Percentiles rank a stretch among this genome's conserved stretches.
Conservation (phyloP, 306 rosid genomes). For the Lathyrus tuberosus region DNA sequence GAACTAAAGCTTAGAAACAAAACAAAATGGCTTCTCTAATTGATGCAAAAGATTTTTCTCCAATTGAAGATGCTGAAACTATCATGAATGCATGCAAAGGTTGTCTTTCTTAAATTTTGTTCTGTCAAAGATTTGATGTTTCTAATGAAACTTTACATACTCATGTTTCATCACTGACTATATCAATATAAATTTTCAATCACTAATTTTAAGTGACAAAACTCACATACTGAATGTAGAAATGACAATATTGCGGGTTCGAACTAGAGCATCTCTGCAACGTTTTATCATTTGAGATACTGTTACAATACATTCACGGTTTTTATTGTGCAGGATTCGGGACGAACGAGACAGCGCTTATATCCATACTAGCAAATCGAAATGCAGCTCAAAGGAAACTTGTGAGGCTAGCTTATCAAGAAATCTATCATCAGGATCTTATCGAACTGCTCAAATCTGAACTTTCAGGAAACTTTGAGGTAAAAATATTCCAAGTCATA, state of each 20-base stretch:
- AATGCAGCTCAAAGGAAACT: constrained; percentile 55
- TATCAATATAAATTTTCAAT: neutral
- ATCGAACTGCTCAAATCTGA: constrained; percentile 57
- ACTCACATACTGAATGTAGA: neutral
- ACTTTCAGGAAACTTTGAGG: constrained; percentile 60
- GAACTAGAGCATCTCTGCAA: neutral
- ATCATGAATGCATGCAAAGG: constrained; percentile 63
- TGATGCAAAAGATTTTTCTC: constrained; percentile 44
- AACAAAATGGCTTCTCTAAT: constrained; percentile 48
- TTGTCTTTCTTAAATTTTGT: constrained; percentile 21
- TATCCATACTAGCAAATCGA: constrained; percentile 54
- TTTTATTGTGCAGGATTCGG: constrained; percentile 51
- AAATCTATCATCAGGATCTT: constrained; percentile 56
- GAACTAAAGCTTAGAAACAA: constrained; percentile 12
- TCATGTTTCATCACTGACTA: neutral
- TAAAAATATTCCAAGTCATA: constrained; percentile 20
- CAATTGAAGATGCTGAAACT: constrained; percentile 55
- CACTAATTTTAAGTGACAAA: no score
- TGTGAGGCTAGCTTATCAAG: constrained; percentile 52
- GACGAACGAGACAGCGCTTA: constrained; percentile 50
- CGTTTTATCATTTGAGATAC: neutral
- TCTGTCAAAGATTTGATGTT: neutral
- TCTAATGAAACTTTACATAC: neutral
- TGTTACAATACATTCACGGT: neutral
- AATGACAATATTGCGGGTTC: neutral